A percentile compares a stretch with the other conserved stretches of the same genome.
These are phyloP conservation scores for Heliamphora ciliata DNA, from an alignment of 179 eudicot genomes.

Conservation along the genomic window DNA sequence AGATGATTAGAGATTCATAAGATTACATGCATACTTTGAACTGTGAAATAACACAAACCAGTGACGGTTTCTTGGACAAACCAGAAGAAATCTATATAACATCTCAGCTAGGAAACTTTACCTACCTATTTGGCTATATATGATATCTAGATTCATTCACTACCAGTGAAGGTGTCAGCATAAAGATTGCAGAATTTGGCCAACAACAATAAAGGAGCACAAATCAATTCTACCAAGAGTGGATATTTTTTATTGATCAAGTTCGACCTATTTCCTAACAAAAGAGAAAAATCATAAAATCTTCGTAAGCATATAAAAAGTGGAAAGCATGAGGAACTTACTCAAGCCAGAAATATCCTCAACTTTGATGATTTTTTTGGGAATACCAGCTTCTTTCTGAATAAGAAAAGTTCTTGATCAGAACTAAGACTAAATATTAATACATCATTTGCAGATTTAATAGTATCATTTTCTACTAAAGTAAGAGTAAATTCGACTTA, in stretches of 20 bases:
- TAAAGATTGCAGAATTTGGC: not conserved
- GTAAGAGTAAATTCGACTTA: too few species aligned
- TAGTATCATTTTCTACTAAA: too few species aligned
- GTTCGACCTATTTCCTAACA: not conserved
- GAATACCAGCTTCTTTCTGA: conserved; percentile 82
- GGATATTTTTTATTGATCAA: not conserved
- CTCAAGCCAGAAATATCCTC: conserved; percentile 93
- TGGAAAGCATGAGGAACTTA: conserved; percentile 33
- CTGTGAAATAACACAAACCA: not conserved
- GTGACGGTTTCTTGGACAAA: not conserved
- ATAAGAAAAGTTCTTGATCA: conserved; percentile 15
- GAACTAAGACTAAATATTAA: not conserved
- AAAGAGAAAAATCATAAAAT: not conserved
- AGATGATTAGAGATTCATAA: not conserved
- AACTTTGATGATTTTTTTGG: conserved; percentile 59
- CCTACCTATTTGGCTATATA: not conserved
- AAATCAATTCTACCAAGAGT: not conserved
- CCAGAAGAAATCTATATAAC: not conserved
- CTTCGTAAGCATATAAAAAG: not conserved
- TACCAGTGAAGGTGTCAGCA: not conserved
- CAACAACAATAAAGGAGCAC: not conserved
- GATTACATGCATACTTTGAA: not conserved
- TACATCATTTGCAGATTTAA: not conserved
- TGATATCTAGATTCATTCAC: not conserved
- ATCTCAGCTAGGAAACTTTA: conserved; percentile 1